These are phyloP conservation scores for Rasamsonia emersonii DNA, from an alignment of 2,329 filamentous ascomycete species.

Conservation along the genomic window DNA sequence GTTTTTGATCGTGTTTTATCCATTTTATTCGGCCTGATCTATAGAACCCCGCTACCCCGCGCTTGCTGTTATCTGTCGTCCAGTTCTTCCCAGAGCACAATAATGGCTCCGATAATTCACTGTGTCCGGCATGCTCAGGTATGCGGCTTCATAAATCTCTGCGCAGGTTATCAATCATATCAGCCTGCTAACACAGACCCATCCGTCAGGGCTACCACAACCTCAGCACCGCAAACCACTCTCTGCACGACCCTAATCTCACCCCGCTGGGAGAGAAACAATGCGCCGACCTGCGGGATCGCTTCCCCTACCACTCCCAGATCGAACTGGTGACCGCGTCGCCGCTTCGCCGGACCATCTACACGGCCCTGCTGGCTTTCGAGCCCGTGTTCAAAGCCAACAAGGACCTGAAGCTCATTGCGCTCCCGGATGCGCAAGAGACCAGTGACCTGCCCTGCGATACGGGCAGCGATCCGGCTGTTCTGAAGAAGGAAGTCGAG, in stretches of 20 bases:
- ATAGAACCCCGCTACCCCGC: too few species aligned
- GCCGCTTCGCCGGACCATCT: slow-evolving; percentile 70
- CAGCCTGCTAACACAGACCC: too few species aligned
- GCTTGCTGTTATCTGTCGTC: background rate
- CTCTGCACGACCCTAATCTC: slow-evolving; percentile 66
- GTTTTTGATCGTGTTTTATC: too few species aligned
- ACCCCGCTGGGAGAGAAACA: slow-evolving; percentile 69
- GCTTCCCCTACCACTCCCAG: slow-evolving; percentile 56
- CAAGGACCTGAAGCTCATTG: slow-evolving; percentile 47
- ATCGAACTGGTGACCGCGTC: slow-evolving; percentile 68
- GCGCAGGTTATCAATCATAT: too few species aligned
- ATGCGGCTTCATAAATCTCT: too few species aligned
- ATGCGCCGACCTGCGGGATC: slow-evolving; percentile 53
- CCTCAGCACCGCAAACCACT: slow-evolving; percentile 59
- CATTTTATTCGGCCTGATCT: too few species aligned
- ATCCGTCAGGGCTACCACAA: slow-evolving; percentile 84
- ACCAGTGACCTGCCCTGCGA: slow-evolving; percentile 68
- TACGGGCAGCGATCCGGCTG: slow-evolving; percentile 52
- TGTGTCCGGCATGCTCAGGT: slow-evolving; percentile 41
- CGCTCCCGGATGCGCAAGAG: slow-evolving; percentile 71
- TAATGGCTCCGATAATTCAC: slow-evolving; percentile 36
- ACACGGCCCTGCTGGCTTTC: slow-evolving; percentile 67
- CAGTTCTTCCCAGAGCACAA: slow-evolving; percentile 7
- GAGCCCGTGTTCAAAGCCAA: slow-evolving; percentile 42
- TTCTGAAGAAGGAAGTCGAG: slow-evolving; percentile 54